Conservation (phyloP, 31 red algal species). For the Bonnemaisonia californica region DNA sequence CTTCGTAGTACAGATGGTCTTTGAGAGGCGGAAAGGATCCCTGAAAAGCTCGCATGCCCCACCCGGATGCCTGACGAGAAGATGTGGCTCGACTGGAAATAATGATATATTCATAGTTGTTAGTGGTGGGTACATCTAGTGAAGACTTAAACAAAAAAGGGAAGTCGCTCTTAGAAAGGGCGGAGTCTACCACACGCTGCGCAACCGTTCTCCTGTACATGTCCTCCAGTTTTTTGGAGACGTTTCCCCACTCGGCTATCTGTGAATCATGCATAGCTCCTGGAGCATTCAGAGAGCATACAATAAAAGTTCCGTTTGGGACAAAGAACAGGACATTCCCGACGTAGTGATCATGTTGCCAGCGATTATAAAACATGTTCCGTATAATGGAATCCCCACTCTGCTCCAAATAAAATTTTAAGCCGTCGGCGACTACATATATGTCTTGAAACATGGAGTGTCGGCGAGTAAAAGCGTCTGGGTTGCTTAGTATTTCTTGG, state of each 20-base stretch:
- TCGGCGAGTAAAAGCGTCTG: neutral
- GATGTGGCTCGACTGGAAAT: conserved; percentile 27
- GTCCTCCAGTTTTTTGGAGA: conserved; percentile 12
- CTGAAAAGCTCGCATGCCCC: conserved; percentile 50
- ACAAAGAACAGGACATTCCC: conserved; percentile 23
- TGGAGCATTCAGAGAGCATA: conserved; percentile 34
- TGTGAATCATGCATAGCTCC: conserved; percentile 28
- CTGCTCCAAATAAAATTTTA: conserved; percentile 23
- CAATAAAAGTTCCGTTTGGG: conserved; percentile 25
- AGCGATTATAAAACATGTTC: conserved; percentile 36
- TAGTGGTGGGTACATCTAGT: neutral
- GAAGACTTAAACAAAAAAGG: conserved; percentile 38
- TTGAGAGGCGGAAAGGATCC: no score
- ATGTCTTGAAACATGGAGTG: conserved; percentile 2
- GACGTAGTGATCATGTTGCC: conserved; percentile 35
- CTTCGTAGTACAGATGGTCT: no score
- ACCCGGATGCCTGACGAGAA: conserved; percentile 24
- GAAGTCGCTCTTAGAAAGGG: conserved; percentile 15
- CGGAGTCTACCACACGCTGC: conserved; percentile 36
- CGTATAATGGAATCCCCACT: conserved; percentile 18
- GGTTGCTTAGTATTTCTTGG: neutral
- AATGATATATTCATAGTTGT: neutral
- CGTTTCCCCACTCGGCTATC: conserved; percentile 19
- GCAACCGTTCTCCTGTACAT: neutral
- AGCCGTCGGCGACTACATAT: conserved; percentile 26